Base-by-base conservation (phyloP, 2,329 filamentous ascomycete species). In the Rasamsonia emersonii region DNA sequence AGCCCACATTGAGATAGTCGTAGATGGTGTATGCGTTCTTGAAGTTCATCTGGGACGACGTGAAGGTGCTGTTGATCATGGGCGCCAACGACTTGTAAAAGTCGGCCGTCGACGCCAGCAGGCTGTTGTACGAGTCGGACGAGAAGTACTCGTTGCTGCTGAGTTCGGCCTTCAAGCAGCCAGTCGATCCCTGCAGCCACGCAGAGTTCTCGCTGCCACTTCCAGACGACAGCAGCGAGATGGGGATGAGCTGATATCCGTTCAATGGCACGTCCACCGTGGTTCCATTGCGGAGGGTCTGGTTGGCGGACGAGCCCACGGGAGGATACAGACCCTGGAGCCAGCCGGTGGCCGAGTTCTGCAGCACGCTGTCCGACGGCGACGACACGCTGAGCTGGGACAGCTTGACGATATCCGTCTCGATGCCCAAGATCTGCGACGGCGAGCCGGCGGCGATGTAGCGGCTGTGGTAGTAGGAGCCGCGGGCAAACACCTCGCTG, bases 251-350 rank as follows among this genome's bases (percentile, higher is more conserved):
- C 59, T 95, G 88, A 54, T 86, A 93, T 16, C 86, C 86, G 39
- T 75, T 67, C 50, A 93, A 62, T 0, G 88, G 86, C 2, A 77
- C 65, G 36, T 75, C 62, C 9, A 88, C 65, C 3, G 60, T 64
- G 14, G 73, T 73, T 30, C 81, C 81, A 56, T 93, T 86, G 46
- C 74, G 75, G 24, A 94, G 71, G 2, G 65, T 75, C 59, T 83
- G 70, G 20, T 68, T 60, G 7, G 69, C 67, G 2, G 63, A 52
- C 4, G 59, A 52, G 2, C 76, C 76, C 1, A 79, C 75, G 1
- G 88, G 85, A 7, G 88, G 88, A 54, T 94, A 95, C 13, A 95
- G 68, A 18, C 78, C 86, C 62, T 94, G 88, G 18, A 89, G 62
- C 64, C 93, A 94, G 18, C 75, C 82, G 27, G 73, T 68, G 37